Base-by-base conservation (phyloP, 2,329 filamentous ascomycete genomes). In the Penicillium nordicum region DNA sequence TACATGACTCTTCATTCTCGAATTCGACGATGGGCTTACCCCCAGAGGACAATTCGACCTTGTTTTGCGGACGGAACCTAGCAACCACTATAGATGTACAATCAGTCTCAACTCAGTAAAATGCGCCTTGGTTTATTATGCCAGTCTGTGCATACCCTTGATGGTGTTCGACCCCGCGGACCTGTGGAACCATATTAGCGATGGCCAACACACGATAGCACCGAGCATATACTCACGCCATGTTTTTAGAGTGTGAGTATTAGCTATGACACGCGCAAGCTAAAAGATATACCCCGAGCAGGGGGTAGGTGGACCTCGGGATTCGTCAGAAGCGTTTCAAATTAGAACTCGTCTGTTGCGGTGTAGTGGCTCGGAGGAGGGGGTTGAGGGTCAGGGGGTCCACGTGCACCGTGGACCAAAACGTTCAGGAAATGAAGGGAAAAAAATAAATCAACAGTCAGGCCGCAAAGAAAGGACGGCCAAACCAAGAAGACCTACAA, bases 51-150 rank as follows among this genome's bases (percentile, higher is more conserved):
- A 95, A 82, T 81, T 99, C 94, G 76, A 94, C 78, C 79, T 90
- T 91, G 82, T 99, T 99, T 79, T 97, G 93, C 68, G 94, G 94
- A 73, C 94, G 87, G 79, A 99, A 99, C 71, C 94, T 90, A 81
- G 93, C 93, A 75, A 99, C 92, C 75, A 99, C 94, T 90, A 63
- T 84, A 46, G 21, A 50, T 36, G 34, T 32, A 38, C n/a, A 42
- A n/a, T 51, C 36, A 56, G 41, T 44, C 12, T 18, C 16, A n/a
- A 11, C n/a, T 23, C 34, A 38, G 12, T 18, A 27, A 7, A 41
- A 25, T 6, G 23, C 27, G 5, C 7, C 21, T 38, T 21, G n/a
- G 1, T 34, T 27, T 11, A 12, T 30, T 48, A 12, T 32, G 50
- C 16, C 12, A 38, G 29, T 37, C 25, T 50, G 40, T 55, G 64